A percentile compares a stretch with the other conserved stretches of the same genome.
Evolutionary conservation across 192 early-diverging fungal genomes (phyloP).

Genomic region (Funneliformis geosporum): DNA sequence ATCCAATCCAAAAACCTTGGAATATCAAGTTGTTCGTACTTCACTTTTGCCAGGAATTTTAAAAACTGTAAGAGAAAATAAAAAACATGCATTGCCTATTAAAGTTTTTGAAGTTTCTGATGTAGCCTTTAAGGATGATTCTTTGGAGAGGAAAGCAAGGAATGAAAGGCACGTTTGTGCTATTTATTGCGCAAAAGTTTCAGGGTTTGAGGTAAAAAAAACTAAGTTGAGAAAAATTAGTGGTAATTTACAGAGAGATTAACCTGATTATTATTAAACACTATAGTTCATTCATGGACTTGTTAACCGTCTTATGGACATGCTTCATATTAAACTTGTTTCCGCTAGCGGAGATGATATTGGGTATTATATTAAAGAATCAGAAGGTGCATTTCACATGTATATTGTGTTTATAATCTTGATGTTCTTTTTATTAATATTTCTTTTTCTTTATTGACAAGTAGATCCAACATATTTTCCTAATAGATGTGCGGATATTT

Average conservation of each 20-base stretch:
- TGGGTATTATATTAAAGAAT: conserved; percentile 82
- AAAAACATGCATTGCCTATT: conserved; percentile 86
- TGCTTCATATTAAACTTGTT: conserved; percentile 66
- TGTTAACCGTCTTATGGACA: conserved; percentile 84
- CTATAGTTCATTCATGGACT: conserved; percentile 84
- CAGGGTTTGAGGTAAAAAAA: conserved; percentile 75
- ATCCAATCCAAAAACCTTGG: conserved; percentile 87
- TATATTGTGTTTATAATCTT: not conserved
- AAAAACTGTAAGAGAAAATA: conserved; percentile 88
- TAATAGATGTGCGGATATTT: conserved; percentile 88
- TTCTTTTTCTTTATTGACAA: conserved; percentile 4
- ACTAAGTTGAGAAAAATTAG: not conserved
- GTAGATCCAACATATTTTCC: conserved; percentile 85
- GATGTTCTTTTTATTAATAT: not conserved
- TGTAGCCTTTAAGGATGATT: conserved; percentile 86
- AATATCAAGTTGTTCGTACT: conserved; percentile 92
- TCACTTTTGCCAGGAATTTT: conserved; percentile 89
- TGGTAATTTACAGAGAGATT: no score
- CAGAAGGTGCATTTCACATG: conserved; percentile 56
- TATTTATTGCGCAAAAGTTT: conserved; percentile 78
- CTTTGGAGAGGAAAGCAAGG: conserved; percentile 72
- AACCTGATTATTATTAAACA: no score
- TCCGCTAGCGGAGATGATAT: conserved; percentile 46
- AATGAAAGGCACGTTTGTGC: conserved; percentile 90
- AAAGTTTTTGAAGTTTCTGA: conserved; percentile 97